phyloP scores from a whole-genome alignment of 2,329 filamentous ascomycete species.

The Hymenoscyphus fructigenus region DNA sequence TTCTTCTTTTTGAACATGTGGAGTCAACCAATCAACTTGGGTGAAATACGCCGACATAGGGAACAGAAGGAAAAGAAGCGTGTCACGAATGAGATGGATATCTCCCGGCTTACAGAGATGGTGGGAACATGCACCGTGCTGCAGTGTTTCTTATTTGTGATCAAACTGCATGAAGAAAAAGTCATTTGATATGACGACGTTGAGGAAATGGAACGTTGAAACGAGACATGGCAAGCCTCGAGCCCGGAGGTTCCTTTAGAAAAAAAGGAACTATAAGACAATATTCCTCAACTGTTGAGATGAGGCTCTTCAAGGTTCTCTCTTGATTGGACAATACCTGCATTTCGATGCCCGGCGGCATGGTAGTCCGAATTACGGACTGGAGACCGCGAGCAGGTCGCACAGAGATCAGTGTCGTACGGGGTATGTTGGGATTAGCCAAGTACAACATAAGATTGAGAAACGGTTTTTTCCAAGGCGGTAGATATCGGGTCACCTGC shows the following conservation, averaged over 20 bases:
- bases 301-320: background rate
- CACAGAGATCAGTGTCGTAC: background rate
- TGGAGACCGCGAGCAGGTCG: background rate
- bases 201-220: background rate
- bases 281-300: background rate
- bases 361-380: background rate
- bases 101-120: background rate
- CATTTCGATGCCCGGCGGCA: background rate
- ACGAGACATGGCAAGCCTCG: background rate
- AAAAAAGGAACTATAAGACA: background rate
- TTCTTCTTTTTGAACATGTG: background rate
- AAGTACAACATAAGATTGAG: background rate
- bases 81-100: background rate
- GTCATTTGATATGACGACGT: background rate
- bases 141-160: background rate
- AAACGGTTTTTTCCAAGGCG: background rate
- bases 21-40: background rate
- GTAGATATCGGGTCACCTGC: conserved; percentile 1
- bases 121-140: background rate
- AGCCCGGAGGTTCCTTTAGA: background rate
- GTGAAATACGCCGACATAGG: background rate
- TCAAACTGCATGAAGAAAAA: background rate
- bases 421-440: background rate
- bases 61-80: background rate
- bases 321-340: background rate